A percentile compares a stretch with the other conserved stretches of the same genome.
These are phyloP conservation scores for Spizellomyces sp. DNA, from an alignment of 192 early-diverging fungal species.

Conservation along the genomic window DNA sequence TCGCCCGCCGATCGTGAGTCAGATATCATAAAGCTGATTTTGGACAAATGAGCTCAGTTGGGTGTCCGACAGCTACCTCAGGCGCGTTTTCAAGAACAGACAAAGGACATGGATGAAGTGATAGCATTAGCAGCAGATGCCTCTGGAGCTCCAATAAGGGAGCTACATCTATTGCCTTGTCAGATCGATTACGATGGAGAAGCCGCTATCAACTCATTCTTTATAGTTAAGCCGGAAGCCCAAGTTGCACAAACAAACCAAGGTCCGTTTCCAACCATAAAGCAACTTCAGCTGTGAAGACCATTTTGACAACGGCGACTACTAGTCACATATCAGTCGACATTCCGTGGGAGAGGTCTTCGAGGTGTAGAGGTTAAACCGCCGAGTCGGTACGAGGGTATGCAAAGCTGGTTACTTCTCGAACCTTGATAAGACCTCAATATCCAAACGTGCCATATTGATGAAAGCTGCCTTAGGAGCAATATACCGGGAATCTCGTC, in stretches of 20 bases:
- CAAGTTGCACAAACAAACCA: neutral
- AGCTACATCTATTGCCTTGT: conserved; percentile 2
- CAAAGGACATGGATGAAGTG: too few relatives aligned
- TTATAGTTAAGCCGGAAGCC: neutral
- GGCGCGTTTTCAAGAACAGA: too few relatives aligned
- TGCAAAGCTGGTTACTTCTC: too few relatives aligned
- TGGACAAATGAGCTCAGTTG: too few relatives aligned
- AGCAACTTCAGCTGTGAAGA: neutral
- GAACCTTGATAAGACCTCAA: neutral
- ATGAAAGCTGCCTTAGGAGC: neutral
- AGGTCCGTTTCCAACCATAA: neutral
- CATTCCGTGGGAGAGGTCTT: conserved; percentile 1
- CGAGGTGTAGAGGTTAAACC: neutral
- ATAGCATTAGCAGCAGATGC: too few relatives aligned
- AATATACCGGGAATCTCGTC: neutral
- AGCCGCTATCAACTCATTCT: neutral
- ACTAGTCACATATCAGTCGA: neutral
- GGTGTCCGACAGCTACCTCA: too few relatives aligned
- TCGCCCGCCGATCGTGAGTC: too few relatives aligned
- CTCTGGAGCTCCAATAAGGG: neutral
- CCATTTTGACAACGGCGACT: neutral
- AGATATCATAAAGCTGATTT: too few relatives aligned
- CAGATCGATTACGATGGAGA: neutral
- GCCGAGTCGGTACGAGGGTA: neutral
- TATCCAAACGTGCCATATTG: neutral